A percentile compares a stretch with the other conserved stretches of the same genome.
Conservation (phyloP, 768 basidiomycete genomes). For the Leccinellum rugosiceps region DNA sequence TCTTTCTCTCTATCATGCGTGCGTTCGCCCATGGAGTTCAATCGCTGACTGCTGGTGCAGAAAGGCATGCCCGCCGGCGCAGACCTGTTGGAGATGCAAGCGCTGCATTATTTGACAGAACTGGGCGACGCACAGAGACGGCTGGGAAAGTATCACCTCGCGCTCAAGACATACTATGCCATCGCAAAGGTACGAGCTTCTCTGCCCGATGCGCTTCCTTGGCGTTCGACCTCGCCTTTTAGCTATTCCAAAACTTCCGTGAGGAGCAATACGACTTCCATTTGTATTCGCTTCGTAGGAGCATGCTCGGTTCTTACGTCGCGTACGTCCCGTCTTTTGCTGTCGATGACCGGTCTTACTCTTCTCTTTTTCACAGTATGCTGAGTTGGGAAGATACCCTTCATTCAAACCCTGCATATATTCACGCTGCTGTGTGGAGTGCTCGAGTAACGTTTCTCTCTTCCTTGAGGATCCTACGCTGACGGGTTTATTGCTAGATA, state of each 20-base stretch:
- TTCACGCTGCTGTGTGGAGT: conserved; percentile 68
- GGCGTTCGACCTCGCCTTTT: conserved; percentile 5
- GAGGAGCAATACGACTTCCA: conserved; percentile 99
- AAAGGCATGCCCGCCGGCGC: conserved; percentile 80
- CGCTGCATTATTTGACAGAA: conserved; percentile 80
- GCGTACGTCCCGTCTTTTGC: conserved; percentile 51
- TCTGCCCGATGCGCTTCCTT: neutral
- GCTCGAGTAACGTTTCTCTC: conserved; percentile 48
- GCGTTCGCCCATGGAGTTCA: neutral
- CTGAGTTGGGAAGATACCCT: conserved; percentile 80
- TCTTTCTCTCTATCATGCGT: neutral
- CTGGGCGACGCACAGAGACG: conserved; percentile 71
- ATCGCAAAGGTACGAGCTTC: conserved; percentile 59
- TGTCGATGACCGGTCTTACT: conserved; percentile 2
- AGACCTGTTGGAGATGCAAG: conserved; percentile 96
- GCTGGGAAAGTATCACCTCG: conserved; percentile 64
- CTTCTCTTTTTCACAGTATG: conserved; percentile 44
- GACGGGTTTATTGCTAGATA: conserved; percentile 47
- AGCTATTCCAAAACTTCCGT: conserved; percentile 84
- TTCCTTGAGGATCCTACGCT: conserved; percentile 10
- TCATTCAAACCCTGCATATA: conserved; percentile 72
- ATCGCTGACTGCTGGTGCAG: conserved; percentile 39
- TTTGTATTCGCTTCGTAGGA: conserved; percentile 87
- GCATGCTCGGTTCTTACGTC: conserved; percentile 81
- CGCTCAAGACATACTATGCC: conserved; percentile 81